Evolutionary conservation across 139 green algal species (phyloP).

Genomic region (Auxenochlorella pyrenoidosa): DNA sequence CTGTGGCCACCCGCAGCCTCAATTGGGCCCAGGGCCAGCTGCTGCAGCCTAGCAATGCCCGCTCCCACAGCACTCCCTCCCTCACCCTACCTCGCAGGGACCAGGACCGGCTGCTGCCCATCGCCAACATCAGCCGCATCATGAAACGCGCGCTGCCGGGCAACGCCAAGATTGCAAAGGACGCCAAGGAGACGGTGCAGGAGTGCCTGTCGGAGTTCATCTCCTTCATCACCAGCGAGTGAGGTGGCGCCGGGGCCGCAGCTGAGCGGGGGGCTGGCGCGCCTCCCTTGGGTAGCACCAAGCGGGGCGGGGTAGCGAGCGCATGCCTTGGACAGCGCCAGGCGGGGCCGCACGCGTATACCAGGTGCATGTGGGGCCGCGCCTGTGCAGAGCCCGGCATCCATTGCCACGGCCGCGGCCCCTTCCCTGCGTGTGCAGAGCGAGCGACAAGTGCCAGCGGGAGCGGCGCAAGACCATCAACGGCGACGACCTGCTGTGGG

Average conservation of each 20-base stretch:
- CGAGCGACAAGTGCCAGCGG: conserved; percentile 97
- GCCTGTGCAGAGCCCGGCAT: too few relatives aligned
- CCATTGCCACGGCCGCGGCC: too few relatives aligned
- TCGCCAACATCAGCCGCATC: conserved; percentile 99
- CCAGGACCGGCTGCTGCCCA: conserved; percentile 96
- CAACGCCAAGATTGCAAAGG: conserved; percentile 99
- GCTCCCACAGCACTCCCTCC: too few relatives aligned
- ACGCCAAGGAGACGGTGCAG: conserved; percentile 99
- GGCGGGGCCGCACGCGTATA: too few relatives aligned
- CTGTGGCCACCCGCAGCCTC: too few relatives aligned
- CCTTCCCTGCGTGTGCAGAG: conserved; percentile 64
- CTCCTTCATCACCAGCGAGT: conserved; percentile 99
- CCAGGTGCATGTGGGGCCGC: too few relatives aligned
- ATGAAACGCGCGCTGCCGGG: conserved; percentile 96
- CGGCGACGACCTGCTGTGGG: conserved; percentile 98
- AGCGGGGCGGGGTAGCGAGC: too few relatives aligned
- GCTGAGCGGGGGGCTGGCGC: background rate
- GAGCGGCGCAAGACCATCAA: conserved; percentile 99
- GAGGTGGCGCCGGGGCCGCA: conserved; percentile 28
- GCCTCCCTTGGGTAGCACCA: too few relatives aligned
- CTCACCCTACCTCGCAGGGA: conserved; percentile 53
- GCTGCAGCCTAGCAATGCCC: too few relatives aligned
- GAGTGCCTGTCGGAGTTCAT: conserved; percentile 99
- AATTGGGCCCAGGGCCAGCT: too few relatives aligned
- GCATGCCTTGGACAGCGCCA: too few relatives aligned